Evolutionary conservation across 1,284 basidiomycete genomes (phyloP).

Genomic region (Leccinum proliferum): DNA sequence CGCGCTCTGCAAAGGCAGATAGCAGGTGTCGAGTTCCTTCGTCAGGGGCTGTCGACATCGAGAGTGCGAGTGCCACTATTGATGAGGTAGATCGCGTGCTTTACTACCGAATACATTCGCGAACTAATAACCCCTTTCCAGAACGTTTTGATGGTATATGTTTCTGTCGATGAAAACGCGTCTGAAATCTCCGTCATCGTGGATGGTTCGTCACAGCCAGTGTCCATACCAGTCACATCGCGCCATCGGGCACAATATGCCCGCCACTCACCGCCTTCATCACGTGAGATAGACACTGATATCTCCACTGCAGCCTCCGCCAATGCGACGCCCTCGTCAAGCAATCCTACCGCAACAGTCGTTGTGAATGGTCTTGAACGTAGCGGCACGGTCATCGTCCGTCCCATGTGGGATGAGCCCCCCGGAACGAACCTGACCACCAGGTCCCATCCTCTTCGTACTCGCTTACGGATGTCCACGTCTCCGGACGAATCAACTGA

Average conservation of each 20-base stretch:
- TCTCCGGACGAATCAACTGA: constrained; percentile 49
- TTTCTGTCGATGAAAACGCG: constrained; percentile 11
- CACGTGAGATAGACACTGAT: constrained; percentile 45
- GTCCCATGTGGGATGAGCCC: constrained; percentile 53
- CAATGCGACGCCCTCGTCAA: constrained; percentile 53
- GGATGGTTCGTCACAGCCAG: constrained; percentile 18
- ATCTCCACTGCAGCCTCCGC: constrained; percentile 56
- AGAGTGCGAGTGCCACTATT: constrained; percentile 5
- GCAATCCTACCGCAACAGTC: constrained; percentile 55
- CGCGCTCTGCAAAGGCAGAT: constrained; percentile 53
- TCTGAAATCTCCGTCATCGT: constrained; percentile 21
- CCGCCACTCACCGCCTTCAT: constrained; percentile 25
- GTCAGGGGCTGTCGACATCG: constrained; percentile 6
- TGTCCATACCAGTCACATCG: constrained; percentile 19
- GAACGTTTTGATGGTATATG: constrained; percentile 26
- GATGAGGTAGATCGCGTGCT: constrained; percentile 24
- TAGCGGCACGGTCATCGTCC: constrained; percentile 69
- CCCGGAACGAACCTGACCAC: constrained; percentile 19
- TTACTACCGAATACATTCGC: background rate
- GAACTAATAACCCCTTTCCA: constrained; percentile 12
- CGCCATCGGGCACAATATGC: constrained; percentile 15
- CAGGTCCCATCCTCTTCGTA: constrained; percentile 30
- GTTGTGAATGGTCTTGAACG: constrained; percentile 56
- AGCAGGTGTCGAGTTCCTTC: constrained; percentile 17
- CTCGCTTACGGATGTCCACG: constrained; percentile 32